Evolutionary conservation across 805 yeast genomes (phyloP), one percentile per base, ranked within the genome.

Genomic region (Debaryomyces tyrocola): DNA sequence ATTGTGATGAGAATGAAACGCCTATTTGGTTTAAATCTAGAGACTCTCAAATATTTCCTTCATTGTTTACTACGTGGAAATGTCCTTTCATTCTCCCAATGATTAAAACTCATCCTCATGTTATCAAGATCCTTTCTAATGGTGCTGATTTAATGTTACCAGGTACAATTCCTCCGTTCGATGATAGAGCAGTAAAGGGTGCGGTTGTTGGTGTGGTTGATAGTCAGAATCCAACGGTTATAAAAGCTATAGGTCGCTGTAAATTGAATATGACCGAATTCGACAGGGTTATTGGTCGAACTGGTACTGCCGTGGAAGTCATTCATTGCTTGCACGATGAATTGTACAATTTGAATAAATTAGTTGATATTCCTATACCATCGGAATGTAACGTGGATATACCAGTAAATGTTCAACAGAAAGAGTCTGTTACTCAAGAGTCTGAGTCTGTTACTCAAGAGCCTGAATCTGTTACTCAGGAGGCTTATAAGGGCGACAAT

Each of bases 111-210:
- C 90, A 88, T 59, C 79, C 79, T 10, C 80, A 77, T 53, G 96
- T 92, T 1, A 74, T 92, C 14, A 84, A 78, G 41, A 79, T 81
- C 10, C 66, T 90, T n/a, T 67, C 74, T 28, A 80, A 80, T 47
- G 97, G 97, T 10, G 97, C 98, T 0, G 79, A 87, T 55, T 65
- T 87, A 51, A 86, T 87, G 90, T 70, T 85, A 29, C 87, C 90
- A 2, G 95, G 95, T 0, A 76, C 82, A 4, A 58, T 77, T 4
- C 79, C 82, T 0, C 84, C 84, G 1, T 83, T 86, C 55, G 87
- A 84, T 40, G 37, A 52, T 0, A 54, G 75, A 4, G 70, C 78
- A 4, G 55, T 51, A 2, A 66, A 65, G 39, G 95, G 90, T 0
- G 57, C 74, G 0, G 59, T 88, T 3, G 96, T 90, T 15, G 96